Percentiles rank a stretch among this genome's conserved stretches.
Conservation (phyloP, 768 basidiomycete genomes). For the Tricholoma flavovirens region DNA sequence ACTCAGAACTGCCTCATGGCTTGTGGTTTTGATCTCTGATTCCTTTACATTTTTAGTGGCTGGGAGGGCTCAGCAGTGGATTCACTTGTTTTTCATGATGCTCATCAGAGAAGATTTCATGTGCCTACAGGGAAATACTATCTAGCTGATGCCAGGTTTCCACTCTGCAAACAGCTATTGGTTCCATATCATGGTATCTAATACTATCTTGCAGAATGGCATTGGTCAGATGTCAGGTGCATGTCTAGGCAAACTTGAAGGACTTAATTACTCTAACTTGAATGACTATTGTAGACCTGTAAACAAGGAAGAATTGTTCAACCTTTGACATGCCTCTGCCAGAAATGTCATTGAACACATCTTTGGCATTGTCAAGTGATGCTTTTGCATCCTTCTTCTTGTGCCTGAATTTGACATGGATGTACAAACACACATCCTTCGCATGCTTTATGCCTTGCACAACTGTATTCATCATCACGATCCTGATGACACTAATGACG, state of each 20-base stretch:
- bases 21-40: constrained; percentile 21
- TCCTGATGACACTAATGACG: neutral
- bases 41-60: constrained; percentile 22
- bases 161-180: constrained; percentile 23
- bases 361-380: constrained; percentile 29
- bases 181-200: constrained; percentile 28
- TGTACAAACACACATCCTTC: constrained; percentile 21
- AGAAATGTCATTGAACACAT: constrained; percentile 32
- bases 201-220: constrained; percentile 28
- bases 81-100: constrained; percentile 19
- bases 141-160: constrained; percentile 32
- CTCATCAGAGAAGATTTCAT: constrained; percentile 15
- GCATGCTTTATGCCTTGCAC: constrained; percentile 22
- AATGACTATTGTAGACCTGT: constrained; percentile 18
- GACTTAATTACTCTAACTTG: neutral
- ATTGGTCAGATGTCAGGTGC: constrained; percentile 10
- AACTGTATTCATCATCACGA: constrained; percentile 18
- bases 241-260: neutral
- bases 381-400: constrained; percentile 14
- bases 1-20: constrained; percentile 25
- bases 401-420: constrained; percentile 18
- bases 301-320: constrained; percentile 29
- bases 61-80: constrained; percentile 27
- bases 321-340: constrained; percentile 28
- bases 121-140: constrained; percentile 27